A percentile compares a stretch with the other conserved stretches of the same genome.
Conservation (phyloP, 2,329 filamentous ascomycete genomes). For the Lasiodiplodia theobromae region DNA sequence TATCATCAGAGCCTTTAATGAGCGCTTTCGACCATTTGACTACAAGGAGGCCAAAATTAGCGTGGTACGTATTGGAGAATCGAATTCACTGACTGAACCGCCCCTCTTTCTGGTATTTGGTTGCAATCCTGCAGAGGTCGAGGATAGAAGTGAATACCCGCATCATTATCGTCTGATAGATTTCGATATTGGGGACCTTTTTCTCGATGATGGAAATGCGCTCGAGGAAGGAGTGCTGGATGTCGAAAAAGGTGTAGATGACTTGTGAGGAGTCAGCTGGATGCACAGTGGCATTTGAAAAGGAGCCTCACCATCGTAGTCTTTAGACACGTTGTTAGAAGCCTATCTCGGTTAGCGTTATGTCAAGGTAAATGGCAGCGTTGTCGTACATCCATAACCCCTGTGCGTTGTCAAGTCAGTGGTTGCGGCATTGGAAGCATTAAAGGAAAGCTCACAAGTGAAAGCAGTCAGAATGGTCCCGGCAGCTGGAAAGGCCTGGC, state of each 20-base stretch:
- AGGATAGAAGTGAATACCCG: slow-evolving; percentile 48
- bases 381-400: not conserved
- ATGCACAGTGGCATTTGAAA: not conserved
- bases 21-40: slow-evolving; percentile 33
- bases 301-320: slow-evolving; percentile 42
- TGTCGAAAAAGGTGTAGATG: slow-evolving; percentile 49
- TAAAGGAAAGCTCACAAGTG: slow-evolving; percentile 32
- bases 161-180: slow-evolving; percentile 47
- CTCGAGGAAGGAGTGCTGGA: slow-evolving; percentile 48
- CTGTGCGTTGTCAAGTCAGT: not conserved
- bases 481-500: slow-evolving; percentile 22
- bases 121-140: slow-evolving; percentile 44
- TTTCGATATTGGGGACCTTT: slow-evolving; percentile 40
- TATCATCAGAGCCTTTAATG: slow-evolving; percentile 27
- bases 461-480: slow-evolving; percentile 33
- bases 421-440: not conserved
- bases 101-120: slow-evolving; percentile 34
- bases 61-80: slow-evolving; percentile 32
- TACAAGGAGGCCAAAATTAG: not conserved
- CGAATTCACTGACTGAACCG: slow-evolving; percentile 42
- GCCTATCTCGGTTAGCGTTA: slow-evolving; percentile 32
- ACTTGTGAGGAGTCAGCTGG: slow-evolving; percentile 26
- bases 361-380: not conserved
- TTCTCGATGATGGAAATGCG: slow-evolving; percentile 46
- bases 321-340: slow-evolving; percentile 44